Conservation (phyloP, 495 filamentous ascomycete genomes). For the Aspergillus taichungensis region DNA sequence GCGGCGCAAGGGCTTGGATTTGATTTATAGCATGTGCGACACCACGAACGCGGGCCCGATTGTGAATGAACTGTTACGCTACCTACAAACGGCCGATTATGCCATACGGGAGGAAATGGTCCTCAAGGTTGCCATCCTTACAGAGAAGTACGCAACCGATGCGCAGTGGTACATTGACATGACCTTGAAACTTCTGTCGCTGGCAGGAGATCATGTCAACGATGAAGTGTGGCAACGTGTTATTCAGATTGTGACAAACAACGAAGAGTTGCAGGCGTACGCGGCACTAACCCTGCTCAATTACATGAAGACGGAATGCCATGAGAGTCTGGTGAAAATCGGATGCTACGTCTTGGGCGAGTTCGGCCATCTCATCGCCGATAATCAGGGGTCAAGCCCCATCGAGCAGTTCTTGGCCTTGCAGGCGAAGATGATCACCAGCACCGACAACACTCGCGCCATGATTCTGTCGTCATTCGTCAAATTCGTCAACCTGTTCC, state of each 20-base stretch:
- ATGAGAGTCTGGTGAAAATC: slow-evolving; percentile 96
- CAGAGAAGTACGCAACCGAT: slow-evolving; percentile 97
- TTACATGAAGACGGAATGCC: slow-evolving; percentile 86
- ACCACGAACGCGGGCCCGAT: slow-evolving; percentile 83
- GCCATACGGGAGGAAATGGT: slow-evolving; percentile 99
- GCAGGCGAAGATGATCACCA: slow-evolving; percentile 80
- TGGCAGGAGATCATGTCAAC: slow-evolving; percentile 97
- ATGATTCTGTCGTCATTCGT: slow-evolving; percentile 93
- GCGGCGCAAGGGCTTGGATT: slow-evolving; percentile 85
- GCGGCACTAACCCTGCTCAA: slow-evolving; percentile 85
- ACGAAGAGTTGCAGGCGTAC: slow-evolving; percentile 95
- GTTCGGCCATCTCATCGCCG: slow-evolving; percentile 97
- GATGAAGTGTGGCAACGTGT: slow-evolving; percentile 99
- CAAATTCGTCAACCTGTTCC: slow-evolving; percentile 98
- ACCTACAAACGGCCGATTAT: slow-evolving; percentile 94
- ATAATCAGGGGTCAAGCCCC: slow-evolving; percentile 83
- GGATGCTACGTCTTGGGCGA: slow-evolving; percentile 93
- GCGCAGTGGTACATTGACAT: slow-evolving; percentile 99
- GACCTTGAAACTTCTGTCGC: slow-evolving; percentile 84
- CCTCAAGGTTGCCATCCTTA: slow-evolving; percentile 94
- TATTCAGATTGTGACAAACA: slow-evolving; percentile 98
- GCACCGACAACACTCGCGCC: slow-evolving; percentile 79
- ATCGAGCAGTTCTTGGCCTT: slow-evolving; percentile 97
- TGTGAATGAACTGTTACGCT: slow-evolving; percentile 86
- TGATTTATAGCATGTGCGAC: slow-evolving; percentile 99